A percentile compares a stretch with the other conserved stretches of the same genome.
Evolutionary conservation across 2,329 filamentous ascomycete species (phyloP).

Genomic region (Pseudogymnoascus sp.): DNA sequence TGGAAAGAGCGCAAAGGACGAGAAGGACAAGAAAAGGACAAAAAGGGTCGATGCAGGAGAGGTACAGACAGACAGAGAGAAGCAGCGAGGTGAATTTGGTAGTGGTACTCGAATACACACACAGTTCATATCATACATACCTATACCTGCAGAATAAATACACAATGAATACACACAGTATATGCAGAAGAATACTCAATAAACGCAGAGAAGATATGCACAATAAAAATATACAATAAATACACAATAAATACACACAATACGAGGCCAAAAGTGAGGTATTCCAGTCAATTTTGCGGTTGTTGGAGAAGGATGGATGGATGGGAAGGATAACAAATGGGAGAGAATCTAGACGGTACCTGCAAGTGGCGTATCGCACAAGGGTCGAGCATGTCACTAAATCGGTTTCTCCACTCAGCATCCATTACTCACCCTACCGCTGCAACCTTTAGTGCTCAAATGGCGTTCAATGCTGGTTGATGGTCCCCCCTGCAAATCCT

Average conservation of each 20-base stretch:
- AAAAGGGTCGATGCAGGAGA: not conserved
- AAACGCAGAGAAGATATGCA: too few relatives aligned
- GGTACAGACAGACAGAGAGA: too few relatives aligned
- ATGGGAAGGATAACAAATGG: not conserved
- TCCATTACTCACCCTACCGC: not conserved
- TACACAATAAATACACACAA: not conserved
- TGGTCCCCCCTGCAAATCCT: not conserved
- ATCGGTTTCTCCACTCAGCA: not conserved
- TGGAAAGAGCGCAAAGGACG: too few relatives aligned
- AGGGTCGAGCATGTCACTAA: conserved; percentile 5
- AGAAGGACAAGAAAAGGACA: not conserved
- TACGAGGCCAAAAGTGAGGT: not conserved
- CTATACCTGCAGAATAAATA: not conserved
- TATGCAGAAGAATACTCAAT: too few relatives aligned
- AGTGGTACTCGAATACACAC: not conserved
- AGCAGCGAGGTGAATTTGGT: too few relatives aligned
- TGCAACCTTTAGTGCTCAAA: not conserved
- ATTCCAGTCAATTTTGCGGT: not conserved
- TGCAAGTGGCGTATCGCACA: conserved; percentile 1
- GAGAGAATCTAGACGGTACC: conserved; percentile 2
- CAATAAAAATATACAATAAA: not conserved
- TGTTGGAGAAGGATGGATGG: not conserved
- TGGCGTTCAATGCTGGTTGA: not conserved
- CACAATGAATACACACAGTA: not conserved
- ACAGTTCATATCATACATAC: not conserved